phyloP scores from a whole-genome alignment of 148 eudicot species.

The Spergularia marina region DNA sequence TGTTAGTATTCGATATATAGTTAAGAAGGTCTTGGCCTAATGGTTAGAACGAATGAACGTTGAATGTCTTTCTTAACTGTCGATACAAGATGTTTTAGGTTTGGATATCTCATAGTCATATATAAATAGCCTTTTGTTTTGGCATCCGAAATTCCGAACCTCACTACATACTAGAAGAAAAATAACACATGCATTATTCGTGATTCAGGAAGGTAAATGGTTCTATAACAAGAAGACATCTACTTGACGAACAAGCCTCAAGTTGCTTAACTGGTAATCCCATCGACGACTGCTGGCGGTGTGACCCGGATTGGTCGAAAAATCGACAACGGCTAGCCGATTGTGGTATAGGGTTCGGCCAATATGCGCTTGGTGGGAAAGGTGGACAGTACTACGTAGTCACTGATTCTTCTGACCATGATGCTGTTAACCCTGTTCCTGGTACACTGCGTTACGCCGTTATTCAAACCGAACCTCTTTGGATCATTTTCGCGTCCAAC shows the following conservation, averaged over 20 bases:
- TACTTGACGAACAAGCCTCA: constrained; percentile 36
- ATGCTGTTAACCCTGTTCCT: constrained; percentile 65
- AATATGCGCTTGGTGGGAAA: constrained; percentile 76
- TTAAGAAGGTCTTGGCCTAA: too few species aligned
- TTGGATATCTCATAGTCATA: too few species aligned
- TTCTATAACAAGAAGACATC: constrained; percentile 60
- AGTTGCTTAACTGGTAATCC: constrained; percentile 75
- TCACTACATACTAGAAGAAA: too few species aligned
- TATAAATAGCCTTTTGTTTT: too few species aligned
- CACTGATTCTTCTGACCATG: constrained; percentile 72
- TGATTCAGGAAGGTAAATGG: constrained; percentile 60
- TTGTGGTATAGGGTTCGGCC: constrained; percentile 85
- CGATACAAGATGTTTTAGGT: too few species aligned
- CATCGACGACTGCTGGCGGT: constrained; percentile 90
- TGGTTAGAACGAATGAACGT: too few species aligned
- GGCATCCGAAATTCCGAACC: too few species aligned
- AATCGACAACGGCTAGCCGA: constrained; percentile 86
- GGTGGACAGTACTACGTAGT: constrained; percentile 81
- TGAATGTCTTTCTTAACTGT: too few species aligned
- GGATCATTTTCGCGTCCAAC: constrained; percentile 76
- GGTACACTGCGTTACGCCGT: constrained; percentile 88
- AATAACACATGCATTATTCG: not conserved
- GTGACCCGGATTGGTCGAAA: constrained; percentile 70
- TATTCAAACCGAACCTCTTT: constrained; percentile 73
- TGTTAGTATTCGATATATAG: too few species aligned